These are phyloP conservation scores for Gyromitra esculenta DNA, from an alignment of 2,329 filamentous ascomycete genomes.

Conservation along the genomic window DNA sequence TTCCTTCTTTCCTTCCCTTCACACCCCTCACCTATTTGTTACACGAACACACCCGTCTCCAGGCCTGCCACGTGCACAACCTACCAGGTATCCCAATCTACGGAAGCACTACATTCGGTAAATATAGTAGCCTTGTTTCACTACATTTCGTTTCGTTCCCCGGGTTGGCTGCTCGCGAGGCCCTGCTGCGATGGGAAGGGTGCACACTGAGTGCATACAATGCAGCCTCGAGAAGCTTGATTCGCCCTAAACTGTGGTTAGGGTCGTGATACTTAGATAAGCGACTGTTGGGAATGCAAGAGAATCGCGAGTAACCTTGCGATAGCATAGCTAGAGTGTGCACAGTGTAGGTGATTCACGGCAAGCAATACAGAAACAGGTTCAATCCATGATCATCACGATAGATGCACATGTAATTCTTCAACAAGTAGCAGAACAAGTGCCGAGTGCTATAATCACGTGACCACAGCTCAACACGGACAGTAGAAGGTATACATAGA, in stretches of 20 bases:
- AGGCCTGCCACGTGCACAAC: constrained; percentile 27
- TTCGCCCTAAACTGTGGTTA: background rate
- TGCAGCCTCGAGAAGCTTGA: background rate
- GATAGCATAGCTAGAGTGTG: background rate
- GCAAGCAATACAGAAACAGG: no score
- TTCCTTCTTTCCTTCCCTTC: background rate
- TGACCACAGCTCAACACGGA: background rate
- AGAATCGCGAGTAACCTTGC: background rate
- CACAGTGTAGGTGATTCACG: background rate
- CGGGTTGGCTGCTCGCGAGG: constrained; percentile 15
- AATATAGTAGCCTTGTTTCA: constrained; percentile 25
- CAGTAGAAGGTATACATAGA: background rate
- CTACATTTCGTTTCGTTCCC: constrained; percentile 26
- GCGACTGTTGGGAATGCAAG: constrained; percentile 6
- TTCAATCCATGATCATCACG: no score
- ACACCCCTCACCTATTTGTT: background rate
- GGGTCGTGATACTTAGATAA: constrained; percentile 14
- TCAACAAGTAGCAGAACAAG: background rate
- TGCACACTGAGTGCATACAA: background rate
- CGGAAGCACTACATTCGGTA: constrained; percentile 12
- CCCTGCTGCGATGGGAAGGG: constrained; percentile 7
- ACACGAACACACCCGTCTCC: constrained; percentile 13
- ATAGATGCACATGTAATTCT: no score
- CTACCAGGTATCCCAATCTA: background rate
- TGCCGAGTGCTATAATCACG: background rate